These are phyloP conservation scores for Neopestalotiopsis clavispora DNA, from an alignment of 2,329 filamentous ascomycete species.

Conservation along the genomic window DNA sequence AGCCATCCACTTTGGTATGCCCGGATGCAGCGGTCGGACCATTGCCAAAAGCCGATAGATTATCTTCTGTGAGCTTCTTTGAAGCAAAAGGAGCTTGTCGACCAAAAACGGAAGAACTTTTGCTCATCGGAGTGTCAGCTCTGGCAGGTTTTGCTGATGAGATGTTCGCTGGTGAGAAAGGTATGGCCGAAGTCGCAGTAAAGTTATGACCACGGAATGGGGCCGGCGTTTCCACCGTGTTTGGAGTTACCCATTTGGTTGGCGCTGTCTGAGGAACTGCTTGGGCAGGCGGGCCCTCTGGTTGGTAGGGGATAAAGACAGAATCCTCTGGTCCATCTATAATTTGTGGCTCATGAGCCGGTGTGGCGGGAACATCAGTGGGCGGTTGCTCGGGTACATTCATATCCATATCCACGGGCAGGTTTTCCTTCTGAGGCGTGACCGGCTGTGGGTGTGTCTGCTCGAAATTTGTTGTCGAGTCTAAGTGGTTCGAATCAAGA, in stretches of 20 bases:
- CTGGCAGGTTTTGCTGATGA: slow-evolving; percentile 18
- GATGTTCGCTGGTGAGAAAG: slow-evolving; percentile 28
- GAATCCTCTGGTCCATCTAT: slow-evolving; percentile 25
- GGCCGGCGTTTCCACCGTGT: slow-evolving; percentile 21
- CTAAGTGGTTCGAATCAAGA: neutral
- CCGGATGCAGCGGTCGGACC: neutral
- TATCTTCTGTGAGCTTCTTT: neutral
- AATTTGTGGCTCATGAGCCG: slow-evolving; percentile 37
- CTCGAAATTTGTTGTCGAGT: neutral
- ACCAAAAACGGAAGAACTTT: neutral
- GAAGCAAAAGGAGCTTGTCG: neutral
- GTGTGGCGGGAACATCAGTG: slow-evolving; percentile 19
- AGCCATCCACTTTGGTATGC: neutral
- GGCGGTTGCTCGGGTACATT: slow-evolving; percentile 20
- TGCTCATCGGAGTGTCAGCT: slow-evolving; percentile 4
- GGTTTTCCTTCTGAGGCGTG: slow-evolving; percentile 2
- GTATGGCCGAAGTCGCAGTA: slow-evolving; percentile 30
- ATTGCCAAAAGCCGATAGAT: neutral
- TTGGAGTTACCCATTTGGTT: slow-evolving; percentile 31
- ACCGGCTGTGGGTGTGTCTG: neutral
- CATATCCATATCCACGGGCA: neutral
- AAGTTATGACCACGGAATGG: slow-evolving; percentile 16
- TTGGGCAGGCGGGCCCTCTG: slow-evolving; percentile 53
- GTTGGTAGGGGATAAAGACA: slow-evolving; percentile 60
- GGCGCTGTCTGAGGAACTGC: slow-evolving; percentile 36